A percentile compares a stretch with the other conserved stretches of the same genome.
These are phyloP conservation scores for Coprinopsis sp. DNA, from an alignment of 768 basidiomycete species.

Conservation along the genomic window DNA sequence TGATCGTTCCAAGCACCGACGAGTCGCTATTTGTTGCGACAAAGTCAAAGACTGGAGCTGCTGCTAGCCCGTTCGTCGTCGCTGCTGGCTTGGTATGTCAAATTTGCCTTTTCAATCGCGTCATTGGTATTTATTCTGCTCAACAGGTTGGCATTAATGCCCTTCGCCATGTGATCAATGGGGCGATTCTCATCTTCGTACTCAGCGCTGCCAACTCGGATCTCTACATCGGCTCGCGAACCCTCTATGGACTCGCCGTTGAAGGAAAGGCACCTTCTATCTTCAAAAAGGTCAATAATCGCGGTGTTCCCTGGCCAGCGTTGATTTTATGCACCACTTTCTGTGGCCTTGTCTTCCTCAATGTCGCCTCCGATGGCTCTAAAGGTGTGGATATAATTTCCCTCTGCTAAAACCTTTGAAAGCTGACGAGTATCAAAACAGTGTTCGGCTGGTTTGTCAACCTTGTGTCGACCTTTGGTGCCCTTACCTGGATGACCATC, in stretches of 20 bases:
- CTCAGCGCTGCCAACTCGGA: constrained; percentile 62
- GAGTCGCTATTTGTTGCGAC: constrained; percentile 42
- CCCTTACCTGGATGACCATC: constrained; percentile 50
- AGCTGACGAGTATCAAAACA: constrained; percentile 34
- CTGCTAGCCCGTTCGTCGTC: constrained; percentile 64
- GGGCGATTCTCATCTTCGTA: constrained; percentile 59
- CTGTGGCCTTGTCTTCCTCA: constrained; percentile 55
- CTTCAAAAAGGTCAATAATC: constrained; percentile 38
- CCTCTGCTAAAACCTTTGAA: constrained; percentile 14
- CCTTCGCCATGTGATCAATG: constrained; percentile 63
- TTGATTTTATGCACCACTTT: constrained; percentile 51
- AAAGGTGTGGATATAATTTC: constrained; percentile 35
- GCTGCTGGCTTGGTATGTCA: constrained; percentile 32
- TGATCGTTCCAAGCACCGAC: constrained; percentile 62
- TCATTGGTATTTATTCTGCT: constrained; percentile 1
- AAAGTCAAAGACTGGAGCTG: constrained; percentile 45
- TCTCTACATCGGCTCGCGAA: constrained; percentile 49
- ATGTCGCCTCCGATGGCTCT: constrained; percentile 45
- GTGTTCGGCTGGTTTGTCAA: constrained; percentile 49
- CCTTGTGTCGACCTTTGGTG: constrained; percentile 44
- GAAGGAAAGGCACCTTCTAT: constrained; percentile 47
- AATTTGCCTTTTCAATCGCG: neutral
- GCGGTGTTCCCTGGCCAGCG: constrained; percentile 48
- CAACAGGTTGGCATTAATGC: constrained; percentile 49
- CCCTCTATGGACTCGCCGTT: constrained; percentile 43